Evolutionary conservation across 2,329 filamentous ascomycete species (phyloP).

Genomic region (Nannizziopsis arthrosporioides): DNA sequence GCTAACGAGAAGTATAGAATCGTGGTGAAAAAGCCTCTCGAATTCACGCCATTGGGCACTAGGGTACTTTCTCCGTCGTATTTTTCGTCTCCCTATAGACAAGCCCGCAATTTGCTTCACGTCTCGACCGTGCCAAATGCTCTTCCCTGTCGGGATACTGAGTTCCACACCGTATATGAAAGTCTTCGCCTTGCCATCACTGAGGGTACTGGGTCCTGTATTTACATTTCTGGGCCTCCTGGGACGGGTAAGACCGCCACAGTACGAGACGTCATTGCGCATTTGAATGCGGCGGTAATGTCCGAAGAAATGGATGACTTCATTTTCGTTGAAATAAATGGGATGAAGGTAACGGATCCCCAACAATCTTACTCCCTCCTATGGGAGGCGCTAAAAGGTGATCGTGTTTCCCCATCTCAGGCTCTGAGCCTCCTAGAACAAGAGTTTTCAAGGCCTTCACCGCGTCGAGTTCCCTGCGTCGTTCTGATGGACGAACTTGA

Average conservation of each 20-base stretch:
- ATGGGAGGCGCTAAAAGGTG: constrained; percentile 91
- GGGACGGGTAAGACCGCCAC: constrained; percentile 97
- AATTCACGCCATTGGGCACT: constrained; percentile 91
- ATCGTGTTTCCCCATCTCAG: constrained; percentile 83
- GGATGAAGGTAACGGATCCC: constrained; percentile 98
- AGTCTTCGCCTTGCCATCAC: constrained; percentile 90
- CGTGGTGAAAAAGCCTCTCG: constrained; percentile 72
- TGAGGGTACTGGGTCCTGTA: constrained; percentile 86
- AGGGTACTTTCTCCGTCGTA: constrained; percentile 66
- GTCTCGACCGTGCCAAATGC: constrained; percentile 85
- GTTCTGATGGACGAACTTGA: constrained; percentile 98
- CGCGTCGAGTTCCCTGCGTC: constrained; percentile 83
- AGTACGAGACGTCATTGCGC: constrained; percentile 83
- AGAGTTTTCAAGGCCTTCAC: constrained; percentile 85
- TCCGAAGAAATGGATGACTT: constrained; percentile 94
- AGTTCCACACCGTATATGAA: constrained; percentile 85
- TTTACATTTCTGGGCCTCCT: constrained; percentile 98
- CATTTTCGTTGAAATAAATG: constrained; percentile 98
- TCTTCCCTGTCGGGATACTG: constrained; percentile 79
- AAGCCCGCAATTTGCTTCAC: constrained; percentile 78
- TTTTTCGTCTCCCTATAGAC: constrained; percentile 75
- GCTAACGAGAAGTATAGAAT: constrained; percentile 34
- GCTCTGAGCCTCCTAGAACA: constrained; percentile 81
- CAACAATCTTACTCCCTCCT: constrained; percentile 90
- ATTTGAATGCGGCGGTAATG: constrained; percentile 74